Evolutionary conservation across 2,329 filamentous ascomycete species (phyloP).

Genomic region (Colletotrichum euphorbiae): DNA sequence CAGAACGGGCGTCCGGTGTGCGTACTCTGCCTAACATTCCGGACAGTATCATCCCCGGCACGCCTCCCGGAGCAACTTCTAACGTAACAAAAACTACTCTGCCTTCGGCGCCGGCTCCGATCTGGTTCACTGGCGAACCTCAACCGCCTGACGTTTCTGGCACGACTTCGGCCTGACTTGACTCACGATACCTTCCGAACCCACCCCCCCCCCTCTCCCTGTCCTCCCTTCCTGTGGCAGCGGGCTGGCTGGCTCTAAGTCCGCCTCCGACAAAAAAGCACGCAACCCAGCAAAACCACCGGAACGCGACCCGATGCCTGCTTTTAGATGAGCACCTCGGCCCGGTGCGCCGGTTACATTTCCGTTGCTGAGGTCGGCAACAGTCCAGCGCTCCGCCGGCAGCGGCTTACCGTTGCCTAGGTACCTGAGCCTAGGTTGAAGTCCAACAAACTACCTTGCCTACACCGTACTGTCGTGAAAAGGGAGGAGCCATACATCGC

Average conservation of each 20-base stretch:
- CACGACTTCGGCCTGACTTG: conserved; percentile 26
- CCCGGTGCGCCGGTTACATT: conserved; percentile 16
- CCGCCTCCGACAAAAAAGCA: neutral
- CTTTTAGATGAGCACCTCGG: neutral
- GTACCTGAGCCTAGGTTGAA: neutral
- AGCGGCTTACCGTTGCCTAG: neutral
- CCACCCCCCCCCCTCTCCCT: neutral
- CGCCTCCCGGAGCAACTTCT: neutral
- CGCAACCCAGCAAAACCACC: conserved; percentile 1
- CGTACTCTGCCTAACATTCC: no score
- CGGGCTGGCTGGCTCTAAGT: neutral
- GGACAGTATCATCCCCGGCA: conserved; percentile 8
- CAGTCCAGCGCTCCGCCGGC: no score
- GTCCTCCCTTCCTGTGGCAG: no score
- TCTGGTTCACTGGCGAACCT: neutral
- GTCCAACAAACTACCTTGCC: neutral
- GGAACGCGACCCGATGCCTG: conserved; percentile 10
- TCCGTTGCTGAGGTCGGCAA: no score
- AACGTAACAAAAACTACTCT: conserved; percentile 24
- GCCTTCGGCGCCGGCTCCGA: conserved; percentile 2
- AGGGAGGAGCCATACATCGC: no score
- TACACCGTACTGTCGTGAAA: neutral
- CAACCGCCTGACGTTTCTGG: neutral
- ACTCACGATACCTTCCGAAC: conserved; percentile 12
- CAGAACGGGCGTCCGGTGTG: no score